These are phyloP conservation scores for Solanum microdontum DNA, from an alignment of 257 asterid genomes.

Conservation along the genomic window DNA sequence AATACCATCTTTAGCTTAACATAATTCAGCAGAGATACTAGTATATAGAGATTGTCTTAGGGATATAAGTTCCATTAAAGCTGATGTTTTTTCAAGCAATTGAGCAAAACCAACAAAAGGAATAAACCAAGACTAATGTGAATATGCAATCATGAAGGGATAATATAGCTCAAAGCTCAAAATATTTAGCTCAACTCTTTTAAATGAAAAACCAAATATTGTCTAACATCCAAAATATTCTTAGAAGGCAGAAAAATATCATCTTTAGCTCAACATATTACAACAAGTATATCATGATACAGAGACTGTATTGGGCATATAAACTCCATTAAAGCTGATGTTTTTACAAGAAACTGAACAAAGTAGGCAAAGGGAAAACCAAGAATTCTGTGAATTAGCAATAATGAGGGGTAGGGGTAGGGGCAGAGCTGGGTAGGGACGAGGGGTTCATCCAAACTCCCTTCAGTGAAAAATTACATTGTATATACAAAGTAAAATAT, in stretches of 20 bases:
- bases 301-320: neutral
- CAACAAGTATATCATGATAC: neutral
- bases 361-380: neutral
- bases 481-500: neutral
- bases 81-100: neutral
- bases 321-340: neutral
- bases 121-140: neutral
- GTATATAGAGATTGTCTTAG: neutral
- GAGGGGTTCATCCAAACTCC: neutral
- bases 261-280: neutral
- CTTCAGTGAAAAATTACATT: neutral
- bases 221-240: neutral
- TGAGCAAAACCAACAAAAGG: neutral
- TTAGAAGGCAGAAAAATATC: neutral
- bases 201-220: neutral
- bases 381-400: neutral
- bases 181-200: neutral
- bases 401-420: neutral
- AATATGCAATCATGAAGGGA: neutral
- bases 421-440: neutral
- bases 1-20: neutral
- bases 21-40: neutral
- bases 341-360: neutral
- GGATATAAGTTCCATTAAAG: neutral
- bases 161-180: neutral